These are phyloP conservation scores for Phytophthora capsici DNA, from an alignment of 352 stramenopile species.

Conservation along the genomic window DNA sequence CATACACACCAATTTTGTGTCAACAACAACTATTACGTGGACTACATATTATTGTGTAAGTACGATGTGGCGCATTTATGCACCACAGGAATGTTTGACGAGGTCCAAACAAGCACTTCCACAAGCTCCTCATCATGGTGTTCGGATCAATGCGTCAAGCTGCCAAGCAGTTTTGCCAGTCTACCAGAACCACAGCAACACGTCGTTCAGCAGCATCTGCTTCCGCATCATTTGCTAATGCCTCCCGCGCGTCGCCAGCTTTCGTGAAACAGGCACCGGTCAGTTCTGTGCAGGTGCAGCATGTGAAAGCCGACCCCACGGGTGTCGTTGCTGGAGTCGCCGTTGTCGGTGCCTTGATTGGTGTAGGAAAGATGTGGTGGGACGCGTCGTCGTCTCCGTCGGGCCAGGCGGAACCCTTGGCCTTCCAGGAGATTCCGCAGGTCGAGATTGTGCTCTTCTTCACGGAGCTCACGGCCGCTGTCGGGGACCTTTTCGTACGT, in stretches of 20 bases:
- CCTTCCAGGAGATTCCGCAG: conserved; percentile 66
- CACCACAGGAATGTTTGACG: conserved; percentile 23
- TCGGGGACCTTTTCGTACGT: conserved; percentile 77
- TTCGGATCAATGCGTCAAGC: conserved; percentile 36
- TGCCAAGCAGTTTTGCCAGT: conserved; percentile 33
- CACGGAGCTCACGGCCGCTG: conserved; percentile 63
- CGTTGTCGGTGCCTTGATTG: conserved; percentile 66
- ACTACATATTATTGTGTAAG: not conserved
- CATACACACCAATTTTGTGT: no score
- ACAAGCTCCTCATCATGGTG: conserved; percentile 24
- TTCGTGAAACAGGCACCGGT: conserved; percentile 24
- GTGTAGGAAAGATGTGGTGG: conserved; percentile 89
- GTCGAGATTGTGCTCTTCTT: conserved; percentile 76
- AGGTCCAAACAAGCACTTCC: not conserved
- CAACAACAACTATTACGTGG: not conserved
- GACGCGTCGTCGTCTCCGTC: conserved; percentile 58
- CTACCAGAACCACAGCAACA: conserved; percentile 4
- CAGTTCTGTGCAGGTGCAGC: conserved; percentile 22
- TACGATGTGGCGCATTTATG: conserved; percentile 2
- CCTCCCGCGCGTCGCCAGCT: not conserved
- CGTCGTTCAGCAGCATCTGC: conserved; percentile 11
- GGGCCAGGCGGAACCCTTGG: conserved; percentile 4
- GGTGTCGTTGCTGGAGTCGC: conserved; percentile 74
- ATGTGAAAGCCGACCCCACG: conserved; percentile 62
- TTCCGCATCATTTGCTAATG: conserved; percentile 4